Evolutionary conservation across 2,329 filamentous ascomycete species (phyloP).

Genomic region (Orbilia blumenaviensis): DNA sequence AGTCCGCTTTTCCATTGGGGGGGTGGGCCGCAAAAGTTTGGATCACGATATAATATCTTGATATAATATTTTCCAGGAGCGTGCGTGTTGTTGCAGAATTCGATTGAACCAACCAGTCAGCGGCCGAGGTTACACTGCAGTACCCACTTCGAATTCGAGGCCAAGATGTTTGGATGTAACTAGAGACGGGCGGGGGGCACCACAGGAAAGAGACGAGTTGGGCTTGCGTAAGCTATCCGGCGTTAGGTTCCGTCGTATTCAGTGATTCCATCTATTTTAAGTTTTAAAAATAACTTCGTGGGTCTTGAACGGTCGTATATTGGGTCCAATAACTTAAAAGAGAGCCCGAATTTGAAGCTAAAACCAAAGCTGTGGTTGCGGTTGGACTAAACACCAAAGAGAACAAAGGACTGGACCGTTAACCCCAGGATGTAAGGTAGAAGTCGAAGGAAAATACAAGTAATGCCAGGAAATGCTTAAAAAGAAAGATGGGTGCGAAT

Average conservation of each 20-base stretch:
- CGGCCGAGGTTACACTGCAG: constrained; percentile 5
- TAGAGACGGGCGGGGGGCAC: not conserved
- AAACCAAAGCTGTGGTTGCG: not conserved
- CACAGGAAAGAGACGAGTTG: not conserved
- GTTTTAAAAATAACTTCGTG: not conserved
- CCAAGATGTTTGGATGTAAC: constrained; percentile 37
- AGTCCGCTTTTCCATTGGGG: not conserved
- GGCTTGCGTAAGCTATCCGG: constrained; percentile 39
- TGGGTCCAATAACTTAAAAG: not conserved
- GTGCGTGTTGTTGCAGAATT: constrained; percentile 9
- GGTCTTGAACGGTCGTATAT: not conserved
- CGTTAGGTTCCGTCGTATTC: not conserved
- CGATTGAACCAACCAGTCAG: constrained; percentile 7
- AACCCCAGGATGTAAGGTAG: not conserved
- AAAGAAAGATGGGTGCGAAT: not conserved
- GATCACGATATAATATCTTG: constrained; percentile 32
- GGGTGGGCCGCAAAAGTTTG: not conserved
- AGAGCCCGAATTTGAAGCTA: not conserved
- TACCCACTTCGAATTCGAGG: constrained; percentile 17
- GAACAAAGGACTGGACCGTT: not conserved
- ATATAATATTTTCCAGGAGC: constrained; percentile 8
- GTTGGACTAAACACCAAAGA: not conserved
- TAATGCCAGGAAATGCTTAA: not conserved
- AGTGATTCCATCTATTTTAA: not conserved
- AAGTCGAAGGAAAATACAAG: not conserved